Base-by-base conservation (phyloP, 139 green algal species). In the Bryopsis sp. region DNA sequence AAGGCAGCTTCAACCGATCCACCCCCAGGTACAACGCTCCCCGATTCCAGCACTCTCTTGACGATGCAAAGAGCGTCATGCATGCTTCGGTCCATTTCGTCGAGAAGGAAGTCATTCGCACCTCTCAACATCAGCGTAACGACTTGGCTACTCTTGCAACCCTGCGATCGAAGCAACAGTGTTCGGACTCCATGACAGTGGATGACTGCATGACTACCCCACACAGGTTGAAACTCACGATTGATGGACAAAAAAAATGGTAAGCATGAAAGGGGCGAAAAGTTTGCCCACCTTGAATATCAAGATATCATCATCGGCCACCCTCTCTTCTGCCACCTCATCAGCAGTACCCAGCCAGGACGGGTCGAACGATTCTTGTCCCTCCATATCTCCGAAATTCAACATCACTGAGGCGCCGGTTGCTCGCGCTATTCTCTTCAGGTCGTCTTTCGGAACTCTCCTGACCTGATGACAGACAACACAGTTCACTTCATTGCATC, bases 31-130 rank as follows among this genome's bases (percentile, higher is more conserved):
- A 96, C 90, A 19, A 98, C 91, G 2, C 43, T 78, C 19, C 90
- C 90, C 47, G 81, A 95, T 80, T 99, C 94, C 50, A 99, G 82
- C 57, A 97, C 90, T 22, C 93, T 85, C 85, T 97, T 97, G 32
- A 99, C 90, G 38, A 97, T 89, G 77, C 92, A 99, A 68, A 99
- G 81, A 29, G 94, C 88, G 73, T 99, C 94, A 74, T 99, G 94
- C 59, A 99, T 73, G 2, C 85, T 91, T 58, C 94, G 81, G 75
- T 99, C 94, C 83, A 98, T 94, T 81, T 99, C 94, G 76, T 98
- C 94, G 34, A 99, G 84, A 85, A 98, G 90, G 85, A 96, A 97
- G 77, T 99, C 94, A 75, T 98, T 98, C 33, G 94, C 94, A 36
- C 94, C 94, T 2, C 94, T 84, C 58, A 98, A 79, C 67, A 98